phyloP scores from a whole-genome alignment of 257 asterid species.

The Primulina tabacum region DNA sequence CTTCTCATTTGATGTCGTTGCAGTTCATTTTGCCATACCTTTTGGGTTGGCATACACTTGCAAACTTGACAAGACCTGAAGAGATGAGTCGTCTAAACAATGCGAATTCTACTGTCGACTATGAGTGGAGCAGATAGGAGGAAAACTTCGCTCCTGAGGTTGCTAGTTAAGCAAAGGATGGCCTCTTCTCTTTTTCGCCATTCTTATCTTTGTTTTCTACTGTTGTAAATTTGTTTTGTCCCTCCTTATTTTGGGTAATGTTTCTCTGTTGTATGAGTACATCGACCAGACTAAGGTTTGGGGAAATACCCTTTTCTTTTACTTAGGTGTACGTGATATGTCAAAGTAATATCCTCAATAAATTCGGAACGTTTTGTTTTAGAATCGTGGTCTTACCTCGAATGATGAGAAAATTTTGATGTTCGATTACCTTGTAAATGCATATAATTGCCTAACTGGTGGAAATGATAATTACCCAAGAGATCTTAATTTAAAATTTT shows the following conservation, averaged over 20 bases:
- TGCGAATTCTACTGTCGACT: slow-evolving; percentile 54
- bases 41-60: slow-evolving; percentile 87
- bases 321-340: too few species aligned
- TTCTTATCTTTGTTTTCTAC: neutral
- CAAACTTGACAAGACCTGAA: slow-evolving; percentile 64
- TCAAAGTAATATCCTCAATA: neutral
- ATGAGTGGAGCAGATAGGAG: slow-evolving; percentile 77
- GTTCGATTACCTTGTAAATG: too few species aligned
- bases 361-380: too few species aligned
- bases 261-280: neutral
- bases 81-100: slow-evolving; percentile 50
- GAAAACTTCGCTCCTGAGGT: slow-evolving; percentile 16
- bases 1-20: slow-evolving; percentile 27
- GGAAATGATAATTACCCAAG: too few species aligned
- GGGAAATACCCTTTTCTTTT: neutral
- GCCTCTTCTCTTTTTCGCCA: neutral
- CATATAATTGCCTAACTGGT: too few species aligned
- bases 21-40: slow-evolving; percentile 87
- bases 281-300: neutral
- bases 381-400: too few species aligned
- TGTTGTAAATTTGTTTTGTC: neutral
- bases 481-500: too few species aligned
- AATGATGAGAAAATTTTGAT: too few species aligned
- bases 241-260: too few species aligned
- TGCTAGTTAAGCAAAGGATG: slow-evolving; percentile 26